Evolutionary conservation across 2,329 filamentous ascomycete species (phyloP).

Genomic region (Aspergillus persii): DNA sequence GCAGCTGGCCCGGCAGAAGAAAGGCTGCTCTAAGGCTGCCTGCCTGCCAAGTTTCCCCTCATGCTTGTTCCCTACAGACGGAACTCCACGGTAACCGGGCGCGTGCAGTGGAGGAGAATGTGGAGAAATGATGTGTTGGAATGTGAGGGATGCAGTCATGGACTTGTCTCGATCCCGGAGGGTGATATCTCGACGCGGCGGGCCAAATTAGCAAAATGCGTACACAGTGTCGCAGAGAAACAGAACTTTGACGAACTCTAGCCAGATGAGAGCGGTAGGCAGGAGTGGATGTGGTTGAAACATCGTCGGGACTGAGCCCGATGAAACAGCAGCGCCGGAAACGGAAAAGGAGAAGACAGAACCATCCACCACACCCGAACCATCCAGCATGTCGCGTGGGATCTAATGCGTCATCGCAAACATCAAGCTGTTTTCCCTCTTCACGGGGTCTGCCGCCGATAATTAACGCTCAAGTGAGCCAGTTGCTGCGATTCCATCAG

Average conservation of each 20-base stretch:
- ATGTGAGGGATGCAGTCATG: constrained; percentile 9
- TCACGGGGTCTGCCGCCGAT: background rate
- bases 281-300: background rate
- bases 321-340: constrained; percentile 21
- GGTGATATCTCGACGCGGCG: background rate
- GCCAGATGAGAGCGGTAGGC: background rate
- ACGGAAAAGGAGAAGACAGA: constrained; percentile 6
- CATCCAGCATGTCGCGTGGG: background rate
- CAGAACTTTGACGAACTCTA: background rate
- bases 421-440: background rate
- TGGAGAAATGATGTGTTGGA: constrained; percentile 13
- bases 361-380: background rate
- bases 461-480: background rate
- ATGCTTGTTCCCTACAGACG: background rate
- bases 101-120: constrained; percentile 18
- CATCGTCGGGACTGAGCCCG: background rate
- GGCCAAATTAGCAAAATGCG: background rate
- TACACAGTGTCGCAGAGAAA: background rate
- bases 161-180: background rate
- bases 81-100: background rate
- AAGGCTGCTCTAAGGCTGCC: background rate
- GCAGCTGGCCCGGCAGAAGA: background rate
- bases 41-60: background rate
- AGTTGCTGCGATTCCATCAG: background rate
- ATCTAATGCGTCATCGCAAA: background rate